Percentiles rank a stretch among this genome's conserved stretches.
Conservation (phyloP, 2,329 filamentous ascomycete species). For the Trichophyton equinum region DNA sequence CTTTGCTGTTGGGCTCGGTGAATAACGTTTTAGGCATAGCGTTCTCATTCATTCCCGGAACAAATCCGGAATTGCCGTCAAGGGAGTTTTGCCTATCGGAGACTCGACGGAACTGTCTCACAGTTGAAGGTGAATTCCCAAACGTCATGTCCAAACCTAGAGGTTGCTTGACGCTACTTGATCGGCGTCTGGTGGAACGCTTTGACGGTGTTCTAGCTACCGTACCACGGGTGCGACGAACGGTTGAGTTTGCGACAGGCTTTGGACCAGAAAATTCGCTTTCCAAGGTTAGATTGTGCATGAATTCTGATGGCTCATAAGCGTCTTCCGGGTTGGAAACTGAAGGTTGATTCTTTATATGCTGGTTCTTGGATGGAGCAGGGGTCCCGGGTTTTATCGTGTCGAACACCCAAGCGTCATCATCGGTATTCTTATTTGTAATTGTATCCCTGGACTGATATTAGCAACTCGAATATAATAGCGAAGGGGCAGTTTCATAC, state of each 20-base stretch:
- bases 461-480: not conserved
- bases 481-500: slow-evolving; percentile 22
- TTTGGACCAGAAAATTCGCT: slow-evolving; percentile 35
- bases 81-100: slow-evolving; percentile 49
- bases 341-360: slow-evolving; percentile 35
- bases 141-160: slow-evolving; percentile 84
- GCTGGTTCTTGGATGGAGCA: slow-evolving; percentile 43
- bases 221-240: slow-evolving; percentile 36
- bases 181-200: slow-evolving; percentile 31
- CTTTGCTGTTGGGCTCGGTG: slow-evolving; percentile 47
- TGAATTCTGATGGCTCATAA: slow-evolving; percentile 28
- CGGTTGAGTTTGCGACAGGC: slow-evolving; percentile 49
- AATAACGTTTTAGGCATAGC: slow-evolving; percentile 25
- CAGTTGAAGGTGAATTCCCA: slow-evolving; percentile 83
- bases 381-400: slow-evolving; percentile 63
- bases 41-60: slow-evolving; percentile 29
- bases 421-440: slow-evolving; percentile 46
- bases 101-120: slow-evolving; percentile 80
- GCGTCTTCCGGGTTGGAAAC: slow-evolving; percentile 25
- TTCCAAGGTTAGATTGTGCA: slow-evolving; percentile 29
- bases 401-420: slow-evolving; percentile 91
- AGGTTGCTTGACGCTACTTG: slow-evolving; percentile 55
- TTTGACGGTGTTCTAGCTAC: slow-evolving; percentile 34
- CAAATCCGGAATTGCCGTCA: slow-evolving; percentile 17
- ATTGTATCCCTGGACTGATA: slow-evolving; percentile 47